These are phyloP conservation scores for Cynanchum wilfordii DNA, from an alignment of 257 asterid genomes.

Conservation along the genomic window DNA sequence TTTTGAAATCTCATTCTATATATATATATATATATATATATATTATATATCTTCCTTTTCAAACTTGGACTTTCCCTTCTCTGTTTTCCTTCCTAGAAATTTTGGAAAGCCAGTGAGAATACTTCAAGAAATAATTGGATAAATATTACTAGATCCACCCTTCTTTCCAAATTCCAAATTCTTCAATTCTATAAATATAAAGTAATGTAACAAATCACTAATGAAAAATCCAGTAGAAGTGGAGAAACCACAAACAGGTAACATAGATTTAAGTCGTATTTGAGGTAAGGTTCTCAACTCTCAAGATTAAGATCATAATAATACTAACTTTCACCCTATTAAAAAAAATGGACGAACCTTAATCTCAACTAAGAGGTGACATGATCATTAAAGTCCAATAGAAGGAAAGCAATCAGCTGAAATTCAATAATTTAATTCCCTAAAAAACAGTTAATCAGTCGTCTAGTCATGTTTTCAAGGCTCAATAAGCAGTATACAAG, in stretches of 20 bases:
- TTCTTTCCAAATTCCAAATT: background rate
- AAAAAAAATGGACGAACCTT: background rate
- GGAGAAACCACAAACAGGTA: background rate
- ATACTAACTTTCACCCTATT: no score
- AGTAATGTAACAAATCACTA: background rate
- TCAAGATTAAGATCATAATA: no score
- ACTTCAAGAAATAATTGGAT: background rate
- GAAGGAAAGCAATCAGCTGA: background rate
- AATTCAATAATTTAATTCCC: background rate
- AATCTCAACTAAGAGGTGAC: background rate
- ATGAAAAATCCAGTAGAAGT: background rate
- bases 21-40: no score
- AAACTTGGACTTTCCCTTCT: background rate
- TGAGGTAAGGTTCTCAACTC: no score
- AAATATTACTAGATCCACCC: background rate
- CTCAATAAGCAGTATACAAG: background rate
- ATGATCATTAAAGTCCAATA: background rate
- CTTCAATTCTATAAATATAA: background rate
- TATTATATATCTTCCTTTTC: background rate
- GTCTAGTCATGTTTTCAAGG: background rate
- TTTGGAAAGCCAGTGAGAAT: background rate
- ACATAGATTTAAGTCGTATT: no score
- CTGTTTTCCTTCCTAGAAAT: background rate
- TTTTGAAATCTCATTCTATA: background rate
- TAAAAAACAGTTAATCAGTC: background rate